phyloP scores from a whole-genome alignment of 169 alveolate species.

The Cryptosporidium parvum region DNA sequence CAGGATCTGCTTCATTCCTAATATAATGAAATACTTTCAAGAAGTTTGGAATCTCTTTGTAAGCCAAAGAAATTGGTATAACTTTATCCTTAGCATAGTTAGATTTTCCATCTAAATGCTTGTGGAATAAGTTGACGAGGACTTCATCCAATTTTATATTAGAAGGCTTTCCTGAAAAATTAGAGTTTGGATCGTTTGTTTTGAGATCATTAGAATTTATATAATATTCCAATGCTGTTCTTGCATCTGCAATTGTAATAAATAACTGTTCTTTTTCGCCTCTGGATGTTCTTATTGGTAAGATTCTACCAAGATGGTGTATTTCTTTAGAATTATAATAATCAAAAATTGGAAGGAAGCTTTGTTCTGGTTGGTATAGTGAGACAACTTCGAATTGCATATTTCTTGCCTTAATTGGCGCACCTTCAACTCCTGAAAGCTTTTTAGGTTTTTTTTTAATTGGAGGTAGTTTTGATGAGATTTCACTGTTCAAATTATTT shows the following conservation, averaged over 20 bases:
- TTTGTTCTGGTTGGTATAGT: conserved; percentile 37
- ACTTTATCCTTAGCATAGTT: background rate
- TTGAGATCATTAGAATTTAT: conserved; percentile 45
- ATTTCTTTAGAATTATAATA: conserved; percentile 2
- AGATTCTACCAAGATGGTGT: background rate
- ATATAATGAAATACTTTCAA: conserved; percentile 49
- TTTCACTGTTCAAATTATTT: background rate
- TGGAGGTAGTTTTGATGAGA: background rate
- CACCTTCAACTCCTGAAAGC: background rate
- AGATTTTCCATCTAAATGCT: background rate
- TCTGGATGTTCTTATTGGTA: conserved; percentile 27
- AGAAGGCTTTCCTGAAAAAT: background rate
- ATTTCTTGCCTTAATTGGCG: background rate
- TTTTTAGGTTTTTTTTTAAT: background rate
- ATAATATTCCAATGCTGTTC: conserved; percentile 32
- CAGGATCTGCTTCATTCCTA: background rate
- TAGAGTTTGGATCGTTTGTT: background rate
- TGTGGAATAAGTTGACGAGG: background rate
- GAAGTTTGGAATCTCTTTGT: conserved; percentile 17
- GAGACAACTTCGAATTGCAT: conserved; percentile 18
- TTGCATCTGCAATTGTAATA: conserved; percentile 17
- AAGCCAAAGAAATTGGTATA: conserved; percentile 19
- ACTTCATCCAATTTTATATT: conserved; percentile 28
- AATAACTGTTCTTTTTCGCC: conserved; percentile 52
- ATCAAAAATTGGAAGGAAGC: conserved; percentile 26